Evolutionary conservation across 2,329 filamentous ascomycete genomes (phyloP).

Genomic region (Pseudocercospora crystallina): DNA sequence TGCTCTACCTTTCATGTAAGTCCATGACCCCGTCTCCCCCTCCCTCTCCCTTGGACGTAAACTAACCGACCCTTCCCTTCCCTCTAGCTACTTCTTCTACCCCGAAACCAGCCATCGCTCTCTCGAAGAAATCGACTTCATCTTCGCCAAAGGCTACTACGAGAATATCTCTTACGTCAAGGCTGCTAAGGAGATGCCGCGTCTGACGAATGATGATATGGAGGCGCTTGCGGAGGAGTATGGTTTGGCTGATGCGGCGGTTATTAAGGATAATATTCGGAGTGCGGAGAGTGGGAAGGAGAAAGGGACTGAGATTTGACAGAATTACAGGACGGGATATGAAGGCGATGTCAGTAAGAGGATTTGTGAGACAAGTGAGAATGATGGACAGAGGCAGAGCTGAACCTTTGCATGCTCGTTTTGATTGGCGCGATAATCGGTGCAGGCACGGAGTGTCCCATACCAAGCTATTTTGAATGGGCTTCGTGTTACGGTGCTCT

Average conservation of each 20-base stretch:
- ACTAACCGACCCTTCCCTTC: too few relatives aligned
- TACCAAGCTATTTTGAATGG: too few relatives aligned
- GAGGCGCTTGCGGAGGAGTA: conserved; percentile 5
- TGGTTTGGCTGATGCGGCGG: not conserved
- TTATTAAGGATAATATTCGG: not conserved
- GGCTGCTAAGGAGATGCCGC: conserved; percentile 38
- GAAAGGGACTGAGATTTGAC: too few relatives aligned
- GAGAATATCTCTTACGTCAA: conserved; percentile 37
- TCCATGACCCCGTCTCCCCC: conserved; percentile 52
- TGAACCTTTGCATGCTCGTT: too few relatives aligned
- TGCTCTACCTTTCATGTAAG: conserved; percentile 54
- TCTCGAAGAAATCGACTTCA: conserved; percentile 57
- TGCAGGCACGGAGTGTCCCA: too few relatives aligned
- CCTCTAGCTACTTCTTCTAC: conserved; percentile 54
- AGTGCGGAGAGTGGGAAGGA: conserved; percentile 3
- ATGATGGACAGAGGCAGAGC: too few relatives aligned
- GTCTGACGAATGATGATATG: conserved; percentile 4
- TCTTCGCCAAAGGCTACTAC: conserved; percentile 30
- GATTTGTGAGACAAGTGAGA: too few relatives aligned
- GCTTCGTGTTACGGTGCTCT: too few relatives aligned
- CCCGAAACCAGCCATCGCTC: conserved; percentile 52
- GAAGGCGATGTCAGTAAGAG: too few relatives aligned
- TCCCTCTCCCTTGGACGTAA: too few relatives aligned
- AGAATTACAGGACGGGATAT: too few relatives aligned
- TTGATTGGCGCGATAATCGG: too few relatives aligned